A percentile compares a stretch with the other conserved stretches of the same genome.
These are phyloP conservation scores for Betula pendula DNA, from an alignment of 306 rosid genomes.

Conservation along the genomic window DNA sequence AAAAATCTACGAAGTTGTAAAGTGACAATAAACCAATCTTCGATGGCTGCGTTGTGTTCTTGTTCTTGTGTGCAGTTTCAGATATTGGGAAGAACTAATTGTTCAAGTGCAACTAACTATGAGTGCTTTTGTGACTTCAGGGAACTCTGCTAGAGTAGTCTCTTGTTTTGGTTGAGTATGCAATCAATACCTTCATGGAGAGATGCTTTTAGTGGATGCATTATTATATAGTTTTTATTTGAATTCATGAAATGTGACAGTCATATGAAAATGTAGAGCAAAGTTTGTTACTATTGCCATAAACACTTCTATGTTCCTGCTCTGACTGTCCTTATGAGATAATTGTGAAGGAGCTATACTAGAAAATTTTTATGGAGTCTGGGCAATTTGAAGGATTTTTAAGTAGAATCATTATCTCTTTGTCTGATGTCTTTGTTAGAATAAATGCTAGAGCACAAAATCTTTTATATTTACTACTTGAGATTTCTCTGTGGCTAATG, in stretches of 20 bases:
- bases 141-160: background rate
- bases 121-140: background rate
- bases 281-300: background rate
- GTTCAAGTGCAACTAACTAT: background rate
- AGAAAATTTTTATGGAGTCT: background rate
- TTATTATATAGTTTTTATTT: background rate
- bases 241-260: slow-evolving; percentile 2
- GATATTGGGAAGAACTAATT: background rate
- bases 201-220: background rate
- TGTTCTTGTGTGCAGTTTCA: background rate
- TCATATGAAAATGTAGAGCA: background rate
- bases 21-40: no score
- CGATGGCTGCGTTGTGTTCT: background rate
- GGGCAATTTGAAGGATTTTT: background rate
- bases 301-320: background rate
- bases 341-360: background rate
- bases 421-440: background rate
- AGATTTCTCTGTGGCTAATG: slow-evolving; percentile 5
- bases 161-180: background rate
- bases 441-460: background rate
- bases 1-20: no score
- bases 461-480: background rate
- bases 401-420: background rate
- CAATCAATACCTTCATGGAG: background rate
- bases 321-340: background rate